Percentiles rank a stretch among this genome's conserved stretches.
These are phyloP conservation scores for Irpex sp. DNA, from an alignment of 1,284 basidiomycete genomes.

Conservation along the genomic window DNA sequence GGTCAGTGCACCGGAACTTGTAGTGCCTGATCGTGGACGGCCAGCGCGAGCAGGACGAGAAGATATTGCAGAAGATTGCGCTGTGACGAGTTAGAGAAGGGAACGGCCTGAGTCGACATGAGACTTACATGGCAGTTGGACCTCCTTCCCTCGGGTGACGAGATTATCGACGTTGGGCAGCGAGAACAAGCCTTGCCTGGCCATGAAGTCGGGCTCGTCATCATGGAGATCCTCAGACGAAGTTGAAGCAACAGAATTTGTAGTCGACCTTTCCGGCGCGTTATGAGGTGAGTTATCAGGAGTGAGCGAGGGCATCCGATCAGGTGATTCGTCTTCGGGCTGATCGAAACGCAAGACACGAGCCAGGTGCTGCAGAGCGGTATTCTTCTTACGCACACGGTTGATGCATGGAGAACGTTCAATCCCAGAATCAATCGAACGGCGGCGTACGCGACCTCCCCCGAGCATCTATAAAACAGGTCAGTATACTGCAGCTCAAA, in stretches of 20 bases:
- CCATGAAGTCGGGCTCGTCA: conserved; percentile 56
- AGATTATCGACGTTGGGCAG: conserved; percentile 66
- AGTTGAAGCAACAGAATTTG: conserved; percentile 59
- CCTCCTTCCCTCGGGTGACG: conserved; percentile 59
- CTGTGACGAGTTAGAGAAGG: conserved; percentile 22
- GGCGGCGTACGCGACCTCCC: conserved; percentile 63
- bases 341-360: conserved; percentile 26
- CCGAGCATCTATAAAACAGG: conserved; percentile 57
- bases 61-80: conserved; percentile 46
- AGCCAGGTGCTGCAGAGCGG: conserved; percentile 21
- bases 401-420: conserved; percentile 66
- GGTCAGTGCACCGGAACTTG: conserved; percentile 60
- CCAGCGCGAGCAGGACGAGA: conserved; percentile 44
- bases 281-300: conserved; percentile 8
- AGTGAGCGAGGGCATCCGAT: conserved; percentile 7
- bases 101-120: not conserved
- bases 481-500: not conserved
- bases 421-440: conserved; percentile 59
- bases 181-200: conserved; percentile 53
- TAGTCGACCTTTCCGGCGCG: conserved; percentile 33
- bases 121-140: conserved; percentile 46
- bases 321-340: conserved; percentile 29
- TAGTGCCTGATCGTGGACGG: conserved; percentile 62
- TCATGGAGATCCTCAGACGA: conserved; percentile 56
- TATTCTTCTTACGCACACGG: conserved; percentile 55